Percentiles rank a stretch among this genome's conserved stretches.
Evolutionary conservation across 331 rosid genomes (phyloP).

Genomic region (Erythrophleum ivorense): DNA sequence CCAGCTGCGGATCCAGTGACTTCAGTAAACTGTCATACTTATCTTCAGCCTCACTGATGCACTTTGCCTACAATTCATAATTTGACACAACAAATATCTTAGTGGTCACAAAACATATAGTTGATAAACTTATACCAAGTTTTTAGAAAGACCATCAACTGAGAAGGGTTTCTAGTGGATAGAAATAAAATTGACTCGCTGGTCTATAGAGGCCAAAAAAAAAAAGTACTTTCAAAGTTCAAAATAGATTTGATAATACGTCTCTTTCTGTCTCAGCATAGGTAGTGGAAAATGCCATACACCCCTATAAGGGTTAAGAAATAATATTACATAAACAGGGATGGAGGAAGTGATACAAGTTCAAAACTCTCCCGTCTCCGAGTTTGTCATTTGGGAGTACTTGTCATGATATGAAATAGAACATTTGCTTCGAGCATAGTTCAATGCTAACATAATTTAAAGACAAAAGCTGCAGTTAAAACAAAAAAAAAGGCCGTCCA

Average conservation of each 20-base stretch:
- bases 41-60: constrained; percentile 81
- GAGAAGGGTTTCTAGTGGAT: background rate
- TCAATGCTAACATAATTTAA: constrained; percentile 10
- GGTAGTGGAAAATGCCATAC: background rate
- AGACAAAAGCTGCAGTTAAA: background rate
- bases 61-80: constrained; percentile 62
- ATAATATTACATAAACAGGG: constrained; percentile 5
- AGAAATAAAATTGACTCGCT: background rate
- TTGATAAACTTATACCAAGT: background rate
- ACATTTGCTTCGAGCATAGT: constrained; percentile 4
- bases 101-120: constrained; percentile 19
- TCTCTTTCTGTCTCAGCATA: too few relatives aligned
- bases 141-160: background rate
- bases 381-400: background rate
- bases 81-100: constrained; percentile 23
- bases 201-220: background rate
- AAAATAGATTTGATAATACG: too few relatives aligned
- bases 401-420: background rate
- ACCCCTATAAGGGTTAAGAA: background rate
- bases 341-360: background rate
- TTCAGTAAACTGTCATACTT: constrained; percentile 65
- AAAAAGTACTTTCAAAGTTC: too few relatives aligned
- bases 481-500: background rate
- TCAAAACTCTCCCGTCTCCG: background rate
- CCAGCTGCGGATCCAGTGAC: constrained; percentile 71